Conservation (phyloP, 495 filamentous ascomycete species). For the Xylaria acuta region DNA sequence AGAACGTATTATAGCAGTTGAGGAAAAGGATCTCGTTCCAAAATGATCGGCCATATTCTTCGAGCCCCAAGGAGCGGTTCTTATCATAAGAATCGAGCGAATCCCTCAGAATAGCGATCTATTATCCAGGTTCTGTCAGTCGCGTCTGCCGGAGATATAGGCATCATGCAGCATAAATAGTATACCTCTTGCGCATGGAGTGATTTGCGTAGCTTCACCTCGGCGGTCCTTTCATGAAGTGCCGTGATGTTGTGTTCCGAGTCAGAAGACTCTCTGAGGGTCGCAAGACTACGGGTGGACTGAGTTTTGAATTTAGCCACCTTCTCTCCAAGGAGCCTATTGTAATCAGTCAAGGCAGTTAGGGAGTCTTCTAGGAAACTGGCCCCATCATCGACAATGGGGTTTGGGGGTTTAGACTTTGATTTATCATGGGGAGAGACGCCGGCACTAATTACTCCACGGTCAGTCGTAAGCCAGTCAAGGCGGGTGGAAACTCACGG, state of each 20-base stretch:
- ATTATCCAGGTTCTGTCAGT: background rate
- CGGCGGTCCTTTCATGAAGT: background rate
- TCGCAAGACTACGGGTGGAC: constrained; percentile 15
- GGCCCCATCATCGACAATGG: constrained; percentile 5
- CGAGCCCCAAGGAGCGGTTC: background rate
- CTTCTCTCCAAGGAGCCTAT: constrained; percentile 22
- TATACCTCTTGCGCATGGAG: constrained; percentile 15
- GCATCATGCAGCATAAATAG: background rate
- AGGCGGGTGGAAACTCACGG: background rate
- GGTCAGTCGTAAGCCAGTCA: background rate
- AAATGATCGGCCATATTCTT: background rate
- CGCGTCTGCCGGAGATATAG: background rate
- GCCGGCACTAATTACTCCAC: background rate
- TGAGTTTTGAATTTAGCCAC: constrained; percentile 16
- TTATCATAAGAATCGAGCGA: constrained; percentile 1
- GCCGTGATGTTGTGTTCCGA: background rate
- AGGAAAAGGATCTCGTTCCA: constrained; percentile 13
- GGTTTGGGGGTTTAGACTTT: constrained; percentile 1
- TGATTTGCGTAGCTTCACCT: constrained; percentile 3
- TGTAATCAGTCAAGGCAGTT: constrained; percentile 2
- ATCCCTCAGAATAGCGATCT: constrained; percentile 14
- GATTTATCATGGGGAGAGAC: background rate
- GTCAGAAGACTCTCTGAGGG: background rate
- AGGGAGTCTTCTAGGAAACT: constrained; percentile 6
- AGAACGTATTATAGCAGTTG: background rate